Evolutionary conservation across 768 basidiomycete genomes (phyloP).

Genomic region (Leccinum aurantiacum): DNA sequence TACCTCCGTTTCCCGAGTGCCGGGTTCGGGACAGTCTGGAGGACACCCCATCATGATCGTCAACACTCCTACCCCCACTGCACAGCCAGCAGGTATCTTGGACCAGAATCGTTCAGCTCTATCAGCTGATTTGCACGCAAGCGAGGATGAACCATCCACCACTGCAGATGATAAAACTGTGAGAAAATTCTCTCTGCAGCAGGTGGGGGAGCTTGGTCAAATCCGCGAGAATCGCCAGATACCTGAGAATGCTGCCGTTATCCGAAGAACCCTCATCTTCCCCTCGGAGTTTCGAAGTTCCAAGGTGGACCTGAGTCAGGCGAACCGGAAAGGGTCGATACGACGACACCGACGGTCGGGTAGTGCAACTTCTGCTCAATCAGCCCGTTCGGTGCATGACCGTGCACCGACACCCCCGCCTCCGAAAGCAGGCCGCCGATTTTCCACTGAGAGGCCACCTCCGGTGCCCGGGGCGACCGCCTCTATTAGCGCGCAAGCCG

Average conservation of each 20-base stretch:
- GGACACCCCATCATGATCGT: slow-evolving; percentile 19
- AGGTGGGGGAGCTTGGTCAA: slow-evolving; percentile 25
- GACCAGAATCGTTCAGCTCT: slow-evolving; percentile 19
- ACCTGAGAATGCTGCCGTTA: slow-evolving; percentile 48
- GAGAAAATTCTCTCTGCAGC: slow-evolving; percentile 29
- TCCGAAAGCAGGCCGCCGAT: slow-evolving; percentile 58
- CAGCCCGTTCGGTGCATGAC: slow-evolving; percentile 75
- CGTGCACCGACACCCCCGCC: slow-evolving; percentile 87
- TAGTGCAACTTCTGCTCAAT: slow-evolving; percentile 58
- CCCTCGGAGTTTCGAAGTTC: slow-evolving; percentile 65
- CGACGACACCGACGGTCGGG: slow-evolving; percentile 56
- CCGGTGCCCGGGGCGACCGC: slow-evolving; percentile 66
- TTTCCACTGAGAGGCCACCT: slow-evolving; percentile 65
- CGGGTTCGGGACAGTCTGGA: slow-evolving; percentile 41
- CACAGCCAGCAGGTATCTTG: slow-evolving; percentile 12
- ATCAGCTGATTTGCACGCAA: slow-evolving; percentile 26
- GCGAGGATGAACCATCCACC: slow-evolving; percentile 35
- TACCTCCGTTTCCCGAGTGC: slow-evolving; percentile 57
- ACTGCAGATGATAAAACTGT: slow-evolving; percentile 26
- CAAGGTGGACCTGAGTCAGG: slow-evolving; percentile 52
- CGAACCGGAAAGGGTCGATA: slow-evolving; percentile 53
- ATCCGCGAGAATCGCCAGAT: slow-evolving; percentile 32
- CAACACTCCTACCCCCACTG: slow-evolving; percentile 25
- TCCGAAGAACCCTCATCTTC: slow-evolving; percentile 79
- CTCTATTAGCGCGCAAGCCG: slow-evolving; percentile 44